Evolutionary conservation across 2,329 filamentous ascomycete species (phyloP), one percentile per base, ranked within the genome.

Genomic region (Aspergillus sp.): DNA sequence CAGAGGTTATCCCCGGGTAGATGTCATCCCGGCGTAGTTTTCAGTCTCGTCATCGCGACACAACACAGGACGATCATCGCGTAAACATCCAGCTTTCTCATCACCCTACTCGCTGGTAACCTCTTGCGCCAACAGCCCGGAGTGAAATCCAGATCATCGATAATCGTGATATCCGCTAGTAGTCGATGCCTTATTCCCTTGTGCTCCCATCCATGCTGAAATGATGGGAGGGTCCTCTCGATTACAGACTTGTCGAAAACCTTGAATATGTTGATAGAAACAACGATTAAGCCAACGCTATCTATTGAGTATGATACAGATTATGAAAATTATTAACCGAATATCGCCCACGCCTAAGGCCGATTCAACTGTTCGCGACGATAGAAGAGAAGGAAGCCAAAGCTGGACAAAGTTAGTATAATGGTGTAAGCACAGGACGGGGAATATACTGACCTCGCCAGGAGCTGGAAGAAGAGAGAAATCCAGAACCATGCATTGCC

Each of bases 401-500:
- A 73, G 63, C 74, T 77, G 19, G 21, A 31, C 27, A 14, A 6
- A 14, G 15, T 61, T 44, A 59, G 54, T 51, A 21, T 17, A 31
- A 60, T 27, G 49, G 0, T n/a, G 15, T 5, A 3, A 8, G 5
- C 6, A 12, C 9, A 12, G 27, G 24, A 19, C 3, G 9, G 4
- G 19, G 15, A 14, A 2, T 49, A 17, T n/a, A 9, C 6, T 7
- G 51, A 70, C 83, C 75, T 86, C 59, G 89, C 80, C 21, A 79
- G 71, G 51, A 87, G 68, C 68, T 89, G 86, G 55, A 83, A 76
- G 7, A 79, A 58, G 35, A 89, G 67, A 50, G 80, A 82, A 57
- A 87, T 74, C 86, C 86, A 88, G 69, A 88, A 87, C 77, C 80
- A 84, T 15, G 77, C 74, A 57, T 80, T 79, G 9, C 72, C 78